These are phyloP conservation scores for Alternaria metachromatica DNA, from an alignment of 2,329 filamentous ascomycete species.

Conservation along the genomic window DNA sequence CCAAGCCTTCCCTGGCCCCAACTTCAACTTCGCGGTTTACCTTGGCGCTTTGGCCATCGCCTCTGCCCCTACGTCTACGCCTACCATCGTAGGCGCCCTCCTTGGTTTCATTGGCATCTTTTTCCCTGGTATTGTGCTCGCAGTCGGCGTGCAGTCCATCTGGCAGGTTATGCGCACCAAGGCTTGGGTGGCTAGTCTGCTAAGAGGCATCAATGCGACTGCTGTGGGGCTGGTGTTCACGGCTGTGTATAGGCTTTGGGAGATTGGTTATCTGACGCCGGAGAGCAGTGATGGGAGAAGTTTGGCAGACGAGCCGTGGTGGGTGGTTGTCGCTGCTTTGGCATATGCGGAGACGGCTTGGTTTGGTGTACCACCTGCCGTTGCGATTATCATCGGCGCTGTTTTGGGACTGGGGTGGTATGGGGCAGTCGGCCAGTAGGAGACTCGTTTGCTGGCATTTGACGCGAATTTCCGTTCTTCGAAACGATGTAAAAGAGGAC, in stretches of 20 bases:
- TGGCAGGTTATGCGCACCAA: slow-evolving; percentile 49
- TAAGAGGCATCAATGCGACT: slow-evolving; percentile 52
- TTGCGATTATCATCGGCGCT: slow-evolving; percentile 50
- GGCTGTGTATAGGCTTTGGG: slow-evolving; percentile 54
- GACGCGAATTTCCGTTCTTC: too few relatives aligned
- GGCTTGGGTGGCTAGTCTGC: slow-evolving; percentile 40
- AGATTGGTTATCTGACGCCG: slow-evolving; percentile 52
- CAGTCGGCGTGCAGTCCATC: slow-evolving; percentile 47
- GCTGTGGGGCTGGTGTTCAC: slow-evolving; percentile 55
- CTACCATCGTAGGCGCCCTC: slow-evolving; percentile 45
- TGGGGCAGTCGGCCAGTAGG: slow-evolving; percentile 41
- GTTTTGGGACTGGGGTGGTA: slow-evolving; percentile 51
- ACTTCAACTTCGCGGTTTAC: slow-evolving; percentile 61
- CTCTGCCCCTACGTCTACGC: slow-evolving; percentile 27
- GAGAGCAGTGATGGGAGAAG: slow-evolving; percentile 44
- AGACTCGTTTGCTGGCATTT: not conserved
- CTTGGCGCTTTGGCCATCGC: slow-evolving; percentile 49
- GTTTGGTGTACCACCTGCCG: slow-evolving; percentile 49
- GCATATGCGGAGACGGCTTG: slow-evolving; percentile 51
- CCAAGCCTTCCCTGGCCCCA: slow-evolving; percentile 72
- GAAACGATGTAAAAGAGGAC: too few relatives aligned
- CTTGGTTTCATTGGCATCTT: slow-evolving; percentile 52
- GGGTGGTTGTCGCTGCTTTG: slow-evolving; percentile 53
- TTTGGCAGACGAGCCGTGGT: slow-evolving; percentile 52
- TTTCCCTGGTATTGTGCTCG: slow-evolving; percentile 47